Evolutionary conservation across 345 rosid species (phyloP), one percentile per base, ranked within the genome.

Genomic region (Arabidopsis suecica): DNA sequence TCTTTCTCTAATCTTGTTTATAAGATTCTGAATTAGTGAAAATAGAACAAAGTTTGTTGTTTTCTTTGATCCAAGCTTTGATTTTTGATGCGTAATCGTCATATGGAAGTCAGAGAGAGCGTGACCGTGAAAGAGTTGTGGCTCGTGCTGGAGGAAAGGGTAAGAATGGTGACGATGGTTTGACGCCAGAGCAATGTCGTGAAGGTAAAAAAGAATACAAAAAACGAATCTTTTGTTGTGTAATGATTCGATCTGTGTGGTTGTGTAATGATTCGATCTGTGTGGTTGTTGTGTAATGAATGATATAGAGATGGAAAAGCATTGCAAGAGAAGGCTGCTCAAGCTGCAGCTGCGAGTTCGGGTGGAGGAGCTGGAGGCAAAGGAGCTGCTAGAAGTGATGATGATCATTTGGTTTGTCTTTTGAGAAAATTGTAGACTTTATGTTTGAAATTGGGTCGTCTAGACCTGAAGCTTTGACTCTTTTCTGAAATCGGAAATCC

Each of bases 261-360:
- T 20, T 20, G 41, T 48, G 4, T 53, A 10, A 50, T 72, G 64
- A 53, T 77, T n/a, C 33, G 12, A 13, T 41, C 32, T 41, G 10
- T 6, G 20, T 76, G 22, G 7, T 22, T 71, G 42, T 48, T 25
- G 45, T 33, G 7, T 53, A 7, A 50, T 72, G 64, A 42, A 70
- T 22, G 38, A 7, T 50, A 32, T 20, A 93, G 97, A 59, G 98
- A 91, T 75, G 98, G 92, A 1, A 91, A 87, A 73, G 98, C 98
- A 2, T 74, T 93, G 87, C 97, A 91, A 79, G 97, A 93, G 78
- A 91, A 93, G 78, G 40, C 93, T 32, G 95, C 78, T 18, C 91
- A 86, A 82, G 85, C 84, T 7, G 84, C 84, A 9, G 80, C 45
- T 1, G 88, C 84, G 13, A 20, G 58, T 53, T 59, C 74, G 3